Percentiles rank a stretch among this genome's conserved stretches.
These are phyloP conservation scores for Cladophialophora psammophila DNA, from an alignment of 2,329 filamentous ascomycete genomes.

Conservation along the genomic window DNA sequence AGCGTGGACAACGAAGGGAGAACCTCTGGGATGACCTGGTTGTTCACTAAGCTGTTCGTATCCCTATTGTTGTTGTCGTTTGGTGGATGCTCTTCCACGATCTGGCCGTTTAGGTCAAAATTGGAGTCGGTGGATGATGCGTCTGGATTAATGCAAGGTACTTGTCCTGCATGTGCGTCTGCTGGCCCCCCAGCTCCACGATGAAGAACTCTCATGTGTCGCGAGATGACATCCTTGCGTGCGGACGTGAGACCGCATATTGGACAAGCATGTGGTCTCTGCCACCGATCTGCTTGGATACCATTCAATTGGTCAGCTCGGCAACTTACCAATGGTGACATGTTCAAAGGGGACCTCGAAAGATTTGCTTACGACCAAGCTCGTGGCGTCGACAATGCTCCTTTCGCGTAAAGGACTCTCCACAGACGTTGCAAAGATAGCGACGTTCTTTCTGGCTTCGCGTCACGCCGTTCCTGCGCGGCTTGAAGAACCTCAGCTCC, in stretches of 20 bases:
- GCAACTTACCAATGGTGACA: background rate
- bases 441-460: conserved; percentile 15
- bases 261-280: conserved; percentile 18
- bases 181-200: conserved; percentile 6
- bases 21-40: background rate
- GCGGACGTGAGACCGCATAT: conserved; percentile 13
- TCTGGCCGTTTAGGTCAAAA: background rate
- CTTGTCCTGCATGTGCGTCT: background rate
- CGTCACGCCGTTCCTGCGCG: conserved; percentile 14
- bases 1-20: background rate
- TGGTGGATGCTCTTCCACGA: background rate
- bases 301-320: background rate
- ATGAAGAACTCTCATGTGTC: conserved; percentile 17
- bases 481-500: conserved; percentile 14
- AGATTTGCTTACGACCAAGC: conserved; percentile 14
- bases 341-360: background rate
- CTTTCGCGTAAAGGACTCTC: conserved; percentile 15
- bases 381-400: conserved; percentile 19
- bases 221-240: conserved; percentile 20
- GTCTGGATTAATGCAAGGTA: background rate
- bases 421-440: conserved; percentile 12
- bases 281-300: conserved; percentile 1
- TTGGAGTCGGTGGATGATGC: background rate
- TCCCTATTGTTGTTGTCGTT: background rate
- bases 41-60: background rate